These are phyloP conservation scores for Xylariales sp. DNA, from an alignment of 2,329 filamentous ascomycete species.

Conservation along the genomic window DNA sequence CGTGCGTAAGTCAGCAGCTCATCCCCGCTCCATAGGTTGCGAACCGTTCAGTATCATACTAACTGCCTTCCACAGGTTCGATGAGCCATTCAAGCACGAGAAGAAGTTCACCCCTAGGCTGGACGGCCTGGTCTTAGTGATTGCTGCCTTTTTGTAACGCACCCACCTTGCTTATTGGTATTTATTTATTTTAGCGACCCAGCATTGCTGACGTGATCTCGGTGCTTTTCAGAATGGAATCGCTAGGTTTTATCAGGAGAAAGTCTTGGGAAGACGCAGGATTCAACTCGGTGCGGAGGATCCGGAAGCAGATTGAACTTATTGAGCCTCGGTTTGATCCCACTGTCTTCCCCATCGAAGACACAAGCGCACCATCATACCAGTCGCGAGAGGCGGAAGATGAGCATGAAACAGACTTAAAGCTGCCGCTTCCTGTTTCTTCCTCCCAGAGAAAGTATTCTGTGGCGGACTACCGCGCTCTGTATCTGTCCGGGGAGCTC, in stretches of 20 bases:
- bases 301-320: background rate
- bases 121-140: background rate
- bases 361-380: background rate
- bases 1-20: background rate
- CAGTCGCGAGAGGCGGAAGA: background rate
- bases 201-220: too few species aligned
- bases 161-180: too few species aligned
- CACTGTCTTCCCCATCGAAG: background rate
- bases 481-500: slow-evolving; percentile 39
- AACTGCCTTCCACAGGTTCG: background rate
- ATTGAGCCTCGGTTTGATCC: background rate
- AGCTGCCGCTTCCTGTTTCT: too few species aligned
- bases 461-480: slow-evolving; percentile 38
- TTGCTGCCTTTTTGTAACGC: background rate
- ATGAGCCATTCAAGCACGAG: background rate
- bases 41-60: background rate
- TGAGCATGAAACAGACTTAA: background rate
- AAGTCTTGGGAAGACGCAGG: background rate
- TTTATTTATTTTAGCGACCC: too few species aligned
- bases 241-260: background rate
- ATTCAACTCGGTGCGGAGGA: background rate
- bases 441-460: too few species aligned
- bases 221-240: too few species aligned
- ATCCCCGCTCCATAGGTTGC: too few species aligned
- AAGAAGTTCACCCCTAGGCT: background rate